phyloP scores from a whole-genome alignment of 2,329 filamentous ascomycete species.

The Diaporthe nobilis region DNA sequence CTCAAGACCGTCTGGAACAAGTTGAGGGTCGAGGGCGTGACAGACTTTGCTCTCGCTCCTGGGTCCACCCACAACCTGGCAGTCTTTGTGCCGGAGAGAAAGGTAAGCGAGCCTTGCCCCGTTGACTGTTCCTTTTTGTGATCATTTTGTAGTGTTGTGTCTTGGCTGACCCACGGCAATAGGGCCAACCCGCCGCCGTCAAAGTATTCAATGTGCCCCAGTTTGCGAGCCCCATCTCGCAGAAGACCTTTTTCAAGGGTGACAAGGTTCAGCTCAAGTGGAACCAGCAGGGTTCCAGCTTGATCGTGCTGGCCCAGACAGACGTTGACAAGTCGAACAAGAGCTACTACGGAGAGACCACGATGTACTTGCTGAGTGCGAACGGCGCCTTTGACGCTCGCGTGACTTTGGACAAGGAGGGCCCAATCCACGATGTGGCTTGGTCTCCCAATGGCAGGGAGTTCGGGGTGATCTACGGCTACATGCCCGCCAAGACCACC shows the following conservation, averaged over 20 bases:
- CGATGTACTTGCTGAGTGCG: slow-evolving; percentile 92
- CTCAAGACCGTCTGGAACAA: slow-evolving; percentile 94
- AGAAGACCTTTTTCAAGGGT: slow-evolving; percentile 99
- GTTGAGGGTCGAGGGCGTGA: slow-evolving; percentile 89
- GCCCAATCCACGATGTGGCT: slow-evolving; percentile 59
- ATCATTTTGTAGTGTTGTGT: neutral
- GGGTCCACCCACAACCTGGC: slow-evolving; percentile 93
- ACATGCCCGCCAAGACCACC: slow-evolving; percentile 99
- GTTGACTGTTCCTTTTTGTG: neutral
- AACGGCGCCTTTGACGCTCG: slow-evolving; percentile 94
- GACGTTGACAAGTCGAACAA: slow-evolving; percentile 99
- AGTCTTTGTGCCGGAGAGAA: slow-evolving; percentile 94
- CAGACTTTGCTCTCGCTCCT: slow-evolving; percentile 90
- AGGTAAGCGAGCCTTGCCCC: slow-evolving; percentile 68
- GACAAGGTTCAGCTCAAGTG: slow-evolving; percentile 99
- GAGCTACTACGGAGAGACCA: slow-evolving; percentile 99
- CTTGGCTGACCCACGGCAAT: slow-evolving; percentile 41
- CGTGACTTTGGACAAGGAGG: slow-evolving; percentile 69
- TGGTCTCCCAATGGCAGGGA: slow-evolving; percentile 93
- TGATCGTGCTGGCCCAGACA: slow-evolving; percentile 96
- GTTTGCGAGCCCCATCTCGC: slow-evolving; percentile 86
- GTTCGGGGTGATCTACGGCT: slow-evolving; percentile 97
- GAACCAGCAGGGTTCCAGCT: slow-evolving; percentile 91
- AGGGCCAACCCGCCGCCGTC: slow-evolving; percentile 94
- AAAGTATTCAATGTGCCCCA: slow-evolving; percentile 95